Evolutionary conservation across 2,329 filamentous ascomycete species (phyloP).

Genomic region (Xylaria sp.): DNA sequence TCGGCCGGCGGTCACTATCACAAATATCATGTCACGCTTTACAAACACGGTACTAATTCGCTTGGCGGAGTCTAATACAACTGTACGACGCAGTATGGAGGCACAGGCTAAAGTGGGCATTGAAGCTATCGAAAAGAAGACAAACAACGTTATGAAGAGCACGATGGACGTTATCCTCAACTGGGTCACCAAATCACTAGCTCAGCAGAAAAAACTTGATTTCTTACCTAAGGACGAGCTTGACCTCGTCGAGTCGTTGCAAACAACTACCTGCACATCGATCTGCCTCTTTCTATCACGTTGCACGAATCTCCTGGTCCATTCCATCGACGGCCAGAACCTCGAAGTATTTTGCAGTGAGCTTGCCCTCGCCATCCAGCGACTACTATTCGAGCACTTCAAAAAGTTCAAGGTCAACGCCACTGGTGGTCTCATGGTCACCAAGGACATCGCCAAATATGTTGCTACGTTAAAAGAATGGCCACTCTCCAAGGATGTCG

Average conservation of each 20-base stretch:
- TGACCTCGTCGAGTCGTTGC: conserved; percentile 74
- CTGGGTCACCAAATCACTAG: conserved; percentile 78
- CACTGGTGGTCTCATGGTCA: conserved; percentile 92
- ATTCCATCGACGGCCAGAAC: conserved; percentile 84
- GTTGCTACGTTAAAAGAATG: conserved; percentile 85
- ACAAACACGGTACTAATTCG: conserved; percentile 91
- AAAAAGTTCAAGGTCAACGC: conserved; percentile 94
- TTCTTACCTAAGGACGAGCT: conserved; percentile 87
- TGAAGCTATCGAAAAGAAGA: conserved; percentile 84
- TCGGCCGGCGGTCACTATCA: conserved; percentile 84
- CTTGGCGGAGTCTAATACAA: conserved; percentile 88
- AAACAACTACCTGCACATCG: conserved; percentile 85
- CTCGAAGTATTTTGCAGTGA: conserved; percentile 85
- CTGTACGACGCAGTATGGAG: conserved; percentile 89
- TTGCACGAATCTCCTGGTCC: conserved; percentile 70
- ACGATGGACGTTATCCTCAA: conserved; percentile 76
- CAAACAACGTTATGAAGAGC: conserved; percentile 69
- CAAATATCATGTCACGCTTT: conserved; percentile 92
- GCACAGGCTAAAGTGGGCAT: conserved; percentile 80
- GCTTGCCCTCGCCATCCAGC: conserved; percentile 80
- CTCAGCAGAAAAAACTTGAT: conserved; percentile 85
- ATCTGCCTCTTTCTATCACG: conserved; percentile 84
- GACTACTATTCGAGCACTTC: conserved; percentile 89
- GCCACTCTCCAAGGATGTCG: conserved; percentile 76
- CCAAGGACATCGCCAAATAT: conserved; percentile 95